These are phyloP conservation scores for Cynara cardunculus DNA, from an alignment of 129 eudicot genomes.

Conservation along the genomic window DNA sequence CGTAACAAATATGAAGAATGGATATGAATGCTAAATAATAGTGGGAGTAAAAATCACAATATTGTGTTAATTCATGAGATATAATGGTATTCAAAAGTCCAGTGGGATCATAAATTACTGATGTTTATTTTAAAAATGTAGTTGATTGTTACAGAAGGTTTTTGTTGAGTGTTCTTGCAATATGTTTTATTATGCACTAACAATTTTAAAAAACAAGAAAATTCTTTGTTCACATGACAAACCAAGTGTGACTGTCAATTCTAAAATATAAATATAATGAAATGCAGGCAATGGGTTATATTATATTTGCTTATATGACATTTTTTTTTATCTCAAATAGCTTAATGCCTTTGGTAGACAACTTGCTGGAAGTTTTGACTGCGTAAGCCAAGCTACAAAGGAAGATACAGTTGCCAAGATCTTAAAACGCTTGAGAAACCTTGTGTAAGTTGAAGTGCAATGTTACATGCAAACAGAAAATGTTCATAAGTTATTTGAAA, in stretches of 20 bases:
- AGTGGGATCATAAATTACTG: neutral
- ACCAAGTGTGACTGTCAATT: constrained; percentile 16
- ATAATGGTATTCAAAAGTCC: neutral
- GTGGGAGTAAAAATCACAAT: too few relatives aligned
- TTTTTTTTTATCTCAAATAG: constrained; percentile 35
- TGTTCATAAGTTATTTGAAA: neutral
- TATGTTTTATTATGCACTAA: neutral
- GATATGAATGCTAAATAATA: too few relatives aligned
- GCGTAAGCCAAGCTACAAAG: constrained; percentile 65
- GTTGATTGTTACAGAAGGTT: neutral
- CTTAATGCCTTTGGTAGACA: constrained; percentile 75
- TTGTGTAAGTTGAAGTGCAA: constrained; percentile 53
- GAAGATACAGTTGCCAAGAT: constrained; percentile 63
- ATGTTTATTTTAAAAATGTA: neutral
- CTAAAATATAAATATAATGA: neutral
- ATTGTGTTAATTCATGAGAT: neutral
- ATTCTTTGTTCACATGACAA: constrained; percentile 10
- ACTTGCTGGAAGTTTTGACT: constrained; percentile 56
- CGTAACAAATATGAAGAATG: too few relatives aligned
- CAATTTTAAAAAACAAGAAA: neutral
- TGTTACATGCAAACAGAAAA: neutral
- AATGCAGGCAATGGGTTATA: constrained; percentile 1
- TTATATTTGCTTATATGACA: constrained; percentile 9
- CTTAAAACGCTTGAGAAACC: constrained; percentile 72
- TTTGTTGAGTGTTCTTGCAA: neutral